These are phyloP conservation scores for Phlyctochytrium bullatum DNA, from an alignment of 192 early-diverging fungal genomes.

Conservation along the genomic window DNA sequence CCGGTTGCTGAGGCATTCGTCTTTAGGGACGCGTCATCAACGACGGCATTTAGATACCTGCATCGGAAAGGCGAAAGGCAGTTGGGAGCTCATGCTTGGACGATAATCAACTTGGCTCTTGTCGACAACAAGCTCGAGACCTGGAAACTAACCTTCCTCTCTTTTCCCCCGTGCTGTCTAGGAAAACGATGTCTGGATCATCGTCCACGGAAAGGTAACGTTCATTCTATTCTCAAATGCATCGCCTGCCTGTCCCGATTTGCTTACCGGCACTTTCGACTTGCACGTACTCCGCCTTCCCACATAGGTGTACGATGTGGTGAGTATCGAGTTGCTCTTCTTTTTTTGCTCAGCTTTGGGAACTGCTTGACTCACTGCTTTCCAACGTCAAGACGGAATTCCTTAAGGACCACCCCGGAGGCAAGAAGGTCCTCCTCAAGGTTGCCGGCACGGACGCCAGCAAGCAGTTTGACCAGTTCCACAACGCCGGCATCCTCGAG, in stretches of 20 bases:
- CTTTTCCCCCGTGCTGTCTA: background rate
- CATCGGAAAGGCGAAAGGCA: too few relatives aligned
- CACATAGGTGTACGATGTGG: conserved; percentile 20
- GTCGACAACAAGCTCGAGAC: too few relatives aligned
- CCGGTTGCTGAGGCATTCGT: too few relatives aligned
- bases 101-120: too few relatives aligned
- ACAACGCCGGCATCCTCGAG: conserved; percentile 63
- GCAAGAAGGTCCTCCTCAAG: conserved; percentile 60
- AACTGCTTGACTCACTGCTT: too few relatives aligned
- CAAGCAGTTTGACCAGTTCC: conserved; percentile 86
- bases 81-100: too few relatives aligned
- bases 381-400: conserved; percentile 25
- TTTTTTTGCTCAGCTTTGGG: too few relatives aligned
- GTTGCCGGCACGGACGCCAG: conserved; percentile 77
- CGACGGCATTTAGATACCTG: too few relatives aligned
- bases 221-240: too few relatives aligned
- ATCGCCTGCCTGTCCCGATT: background rate
- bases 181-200: conserved; percentile 27
- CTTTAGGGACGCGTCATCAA: too few relatives aligned
- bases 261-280: background rate
- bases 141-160: background rate
- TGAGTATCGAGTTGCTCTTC: too few relatives aligned
- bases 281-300: background rate
- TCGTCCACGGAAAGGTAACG: conserved; percentile 26
- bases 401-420: conserved; percentile 33